Evolutionary conservation across 345 rosid genomes (phyloP), one percentile per base, ranked within the genome.

Genomic region (Murraya koenigii): DNA sequence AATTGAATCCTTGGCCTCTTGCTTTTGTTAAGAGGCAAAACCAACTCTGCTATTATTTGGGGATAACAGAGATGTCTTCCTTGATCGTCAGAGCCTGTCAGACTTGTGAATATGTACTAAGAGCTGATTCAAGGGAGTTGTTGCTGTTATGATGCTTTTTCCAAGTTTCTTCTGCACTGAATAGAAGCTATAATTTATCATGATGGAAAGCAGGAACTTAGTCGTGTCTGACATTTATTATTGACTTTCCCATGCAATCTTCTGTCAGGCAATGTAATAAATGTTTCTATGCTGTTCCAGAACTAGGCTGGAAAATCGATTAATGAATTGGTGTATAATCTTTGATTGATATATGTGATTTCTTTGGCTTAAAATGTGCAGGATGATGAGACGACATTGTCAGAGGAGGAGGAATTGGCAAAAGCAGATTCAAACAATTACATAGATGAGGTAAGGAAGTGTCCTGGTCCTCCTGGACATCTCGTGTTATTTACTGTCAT

Each of bases 381-480:
- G 98, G 99, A 96, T 87, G 98, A 96, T 78, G 99, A 96, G 87
- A 85, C 97, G 44, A 94, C 99, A 69, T 85, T 94, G 79, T 85
- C 85, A 5, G 93, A 89, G 71, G 99, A 96, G 88, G 98, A 96
- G 85, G 92, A 91, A 80, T 74, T 96, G 81, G 95, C 95, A 64
- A 90, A 88, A 84, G 88, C 81, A 72, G 99, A 96, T 86, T 69
- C 83, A 79, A 81, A 78, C 68, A 88, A 88, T 82, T 88, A 85
- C 35, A 72, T 75, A 28, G 92, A 96, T 82, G 99, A 96, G 97
- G 99, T 94, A 83, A 76, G 55, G 41, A 58, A 69, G 55, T 74
- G 66, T 75, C 56, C 7, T 52, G 22, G 56, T 17, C 22, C 22
- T 49, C 65, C 54, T 79, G 20, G 25, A 25, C 58, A 32, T 80